Evolutionary conservation across 2,329 filamentous ascomycete genomes (phyloP), one percentile per base, ranked within the genome.

Genomic region (Diplodia seriata): DNA sequence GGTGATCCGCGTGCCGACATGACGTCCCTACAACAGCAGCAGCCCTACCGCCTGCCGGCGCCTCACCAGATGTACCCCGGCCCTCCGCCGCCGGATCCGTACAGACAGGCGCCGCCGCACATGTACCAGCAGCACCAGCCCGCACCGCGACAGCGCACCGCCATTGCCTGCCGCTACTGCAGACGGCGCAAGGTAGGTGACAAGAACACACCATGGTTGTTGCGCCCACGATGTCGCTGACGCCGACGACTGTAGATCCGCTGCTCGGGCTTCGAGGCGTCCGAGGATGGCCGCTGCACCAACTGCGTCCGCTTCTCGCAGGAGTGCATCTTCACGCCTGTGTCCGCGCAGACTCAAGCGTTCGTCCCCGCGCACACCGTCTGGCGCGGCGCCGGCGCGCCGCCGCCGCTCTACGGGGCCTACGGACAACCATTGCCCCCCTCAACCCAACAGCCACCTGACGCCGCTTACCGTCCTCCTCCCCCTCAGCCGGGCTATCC

Each of bases 261-360:
- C 69, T 92, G 90, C 82, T 91, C 90, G 4, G 90, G 90, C 33
- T 92, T 91, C 76, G 90, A 91, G 74, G 86, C 85, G 68, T 90
- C 89, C 49, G 86, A 89, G 49, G 88, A 91, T 77, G 90, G 90
- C 69, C 87, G 89, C 69, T 92, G 90, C 82, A 87, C 85, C 74
- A 92, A 92, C 77, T 92, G 90, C 76, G 84, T 89, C 71, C 84
- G 90, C 57, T 92, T 92, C 80, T 89, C 90, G 71, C 90, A 92
- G 78, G 89, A 91, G 76, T 92, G 90, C 79, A 87, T 92, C 78
- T 92, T 92, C 78, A 91, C 89, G 1, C 90, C 90, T 2, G 90
- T 92, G 29, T 91, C 89, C 3, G 90, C 89, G 12, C 89, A 91
- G 79, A 87, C 89, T 9, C 89, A 91, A 77, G 90, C 90, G 12